Base-by-base conservation (phyloP, 768 basidiomycete species). In the Hygrophorus pudorinus region DNA sequence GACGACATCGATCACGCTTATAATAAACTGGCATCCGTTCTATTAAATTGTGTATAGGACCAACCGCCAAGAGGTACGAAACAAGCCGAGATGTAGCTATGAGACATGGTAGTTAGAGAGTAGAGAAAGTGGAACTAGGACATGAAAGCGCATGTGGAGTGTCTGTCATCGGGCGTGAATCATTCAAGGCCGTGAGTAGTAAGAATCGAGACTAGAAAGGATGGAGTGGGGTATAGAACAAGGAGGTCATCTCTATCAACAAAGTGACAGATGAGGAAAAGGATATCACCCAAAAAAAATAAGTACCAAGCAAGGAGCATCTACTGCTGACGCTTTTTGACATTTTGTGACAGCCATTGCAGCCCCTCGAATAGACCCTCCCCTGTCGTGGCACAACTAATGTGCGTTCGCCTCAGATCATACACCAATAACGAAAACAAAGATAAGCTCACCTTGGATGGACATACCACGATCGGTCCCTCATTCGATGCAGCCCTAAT, bases 391-490 rank as follows among this genome's bases (percentile, higher is more conserved):
- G 92, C 92, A 58, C 92, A 96, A 65, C 92, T 96, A 49, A 18
- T 47, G 11, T 8, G 31, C 14, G 29, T 44, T 21, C 41, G 47
- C 13, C 35, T 54, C 35, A 48, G 43, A 29, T 34, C 29, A 41
- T 35, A 29, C n/a, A 28, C 33, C 28, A 29, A 42, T 44, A 42
- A 33, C 35, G 14, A 9, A 16, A 2, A 27, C 20, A 32, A 39
- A 18, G 13, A 17, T 42, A 12, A 33, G 63, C 77, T 54, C 64
- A 94, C 86, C 92, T 96, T 41, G 94, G 94, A 68, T 98, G 94
- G 42, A 97, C 93, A 75, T 97, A 98, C 94, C 94, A 98, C 62
- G 86, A 91, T 48, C 94, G 75, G 58, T 97, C 93, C 48, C 89
- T 82, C 94, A 98, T 97, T 54, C 85, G 75, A 62, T 96, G 87